Conservation (phyloP, 2,329 filamentous ascomycete species). For the Apiospora phragmitis region DNA sequence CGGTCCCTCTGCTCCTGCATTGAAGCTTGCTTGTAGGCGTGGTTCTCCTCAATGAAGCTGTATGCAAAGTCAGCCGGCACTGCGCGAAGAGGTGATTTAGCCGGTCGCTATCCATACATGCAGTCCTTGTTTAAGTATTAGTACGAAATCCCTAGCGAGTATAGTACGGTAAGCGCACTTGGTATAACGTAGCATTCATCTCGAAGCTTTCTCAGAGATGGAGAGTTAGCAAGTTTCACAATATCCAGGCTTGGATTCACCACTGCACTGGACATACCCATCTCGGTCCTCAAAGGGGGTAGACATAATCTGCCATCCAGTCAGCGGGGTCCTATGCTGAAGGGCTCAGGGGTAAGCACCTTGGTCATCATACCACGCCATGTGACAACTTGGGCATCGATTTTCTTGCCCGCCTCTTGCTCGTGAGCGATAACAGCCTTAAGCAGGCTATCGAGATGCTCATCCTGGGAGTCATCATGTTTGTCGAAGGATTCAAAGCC, state of each 20-base stretch:
- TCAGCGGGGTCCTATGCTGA: slow-evolving; percentile 13
- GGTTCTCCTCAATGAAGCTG: slow-evolving; percentile 92
- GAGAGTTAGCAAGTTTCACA: slow-evolving; percentile 13
- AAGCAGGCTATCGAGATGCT: slow-evolving; percentile 84
- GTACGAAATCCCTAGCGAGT: slow-evolving; percentile 12
- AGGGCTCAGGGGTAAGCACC: slow-evolving; percentile 44
- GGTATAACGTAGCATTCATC: slow-evolving; percentile 91
- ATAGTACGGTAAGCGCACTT: slow-evolving; percentile 58
- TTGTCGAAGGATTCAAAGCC: slow-evolving; percentile 84
- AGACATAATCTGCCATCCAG: slow-evolving; percentile 69
- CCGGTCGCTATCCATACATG: slow-evolving; percentile 43
- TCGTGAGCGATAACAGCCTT: slow-evolving; percentile 75
- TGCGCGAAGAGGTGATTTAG: background rate
- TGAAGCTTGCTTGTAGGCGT: slow-evolving; percentile 67
- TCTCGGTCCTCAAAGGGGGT: slow-evolving; percentile 80
- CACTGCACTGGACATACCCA: slow-evolving; percentile 51
- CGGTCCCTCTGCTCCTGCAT: slow-evolving; percentile 58
- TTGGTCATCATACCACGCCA: slow-evolving; percentile 99
- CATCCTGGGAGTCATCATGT: slow-evolving; percentile 78
- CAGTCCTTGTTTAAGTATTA: slow-evolving; percentile 43
- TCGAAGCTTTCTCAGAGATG: slow-evolving; percentile 64
- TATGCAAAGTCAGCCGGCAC: background rate
- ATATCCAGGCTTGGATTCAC: background rate
- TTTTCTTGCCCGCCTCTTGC: slow-evolving; percentile 63
- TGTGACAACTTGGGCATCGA: slow-evolving; percentile 79